A percentile compares a stretch with the other conserved stretches of the same genome.
phyloP scores from a whole-genome alignment of 169 alveolate genomes.

The Plasmodium blacklocki region DNA sequence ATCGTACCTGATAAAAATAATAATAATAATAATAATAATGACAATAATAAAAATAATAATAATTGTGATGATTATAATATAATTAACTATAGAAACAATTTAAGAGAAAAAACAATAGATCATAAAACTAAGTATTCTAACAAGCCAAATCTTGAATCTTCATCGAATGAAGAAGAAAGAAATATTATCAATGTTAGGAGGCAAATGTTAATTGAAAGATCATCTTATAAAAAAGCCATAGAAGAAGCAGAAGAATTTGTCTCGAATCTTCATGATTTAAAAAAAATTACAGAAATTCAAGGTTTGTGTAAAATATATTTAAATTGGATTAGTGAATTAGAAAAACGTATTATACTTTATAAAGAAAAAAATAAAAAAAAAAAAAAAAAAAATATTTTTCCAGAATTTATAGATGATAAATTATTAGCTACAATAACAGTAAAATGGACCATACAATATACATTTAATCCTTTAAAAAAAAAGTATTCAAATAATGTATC shows the following conservation, averaged over 20 bases:
- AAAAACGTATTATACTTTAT: constrained; percentile 24
- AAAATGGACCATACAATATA: constrained; percentile 80
- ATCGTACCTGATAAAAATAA: background rate
- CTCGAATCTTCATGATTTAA: constrained; percentile 60
- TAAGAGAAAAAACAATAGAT: background rate
- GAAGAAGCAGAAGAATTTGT: constrained; percentile 77
- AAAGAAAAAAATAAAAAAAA: constrained; percentile 78
- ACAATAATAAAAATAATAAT: too few relatives aligned
- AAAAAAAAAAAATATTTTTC: constrained; percentile 43
- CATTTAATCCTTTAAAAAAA: constrained; percentile 83
- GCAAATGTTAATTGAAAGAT: constrained; percentile 81
- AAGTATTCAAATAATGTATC: constrained; percentile 77
- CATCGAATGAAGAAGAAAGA: background rate
- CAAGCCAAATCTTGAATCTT: too few relatives aligned
- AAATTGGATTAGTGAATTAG: constrained; percentile 69
- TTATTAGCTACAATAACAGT: constrained; percentile 78
- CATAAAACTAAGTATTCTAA: constrained; percentile 3
- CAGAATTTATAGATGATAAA: constrained; percentile 30
- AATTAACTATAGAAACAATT: background rate
- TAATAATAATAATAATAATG: too few relatives aligned
- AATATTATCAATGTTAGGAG: constrained; percentile 75
- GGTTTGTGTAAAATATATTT: constrained; percentile 72
- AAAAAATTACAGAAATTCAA: constrained; percentile 65
- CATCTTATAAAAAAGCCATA: constrained; percentile 67
- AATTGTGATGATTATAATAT: too few relatives aligned